Conservation (phyloP, 2,329 filamentous ascomycete species). For the Aureobasidium sp. region DNA sequence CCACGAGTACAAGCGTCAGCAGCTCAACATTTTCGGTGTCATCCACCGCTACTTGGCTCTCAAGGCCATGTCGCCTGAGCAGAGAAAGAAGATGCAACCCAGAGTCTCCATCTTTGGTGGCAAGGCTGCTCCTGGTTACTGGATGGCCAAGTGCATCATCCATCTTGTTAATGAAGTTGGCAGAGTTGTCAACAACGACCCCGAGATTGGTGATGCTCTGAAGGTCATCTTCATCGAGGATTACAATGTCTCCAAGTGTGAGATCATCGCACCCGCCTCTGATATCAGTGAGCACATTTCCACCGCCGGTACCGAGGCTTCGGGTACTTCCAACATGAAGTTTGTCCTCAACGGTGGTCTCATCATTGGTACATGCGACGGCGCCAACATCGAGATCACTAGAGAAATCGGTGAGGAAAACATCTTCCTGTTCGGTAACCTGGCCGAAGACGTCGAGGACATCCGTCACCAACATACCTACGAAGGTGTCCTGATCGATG, state of each 20-base stretch:
- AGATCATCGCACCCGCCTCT: constrained; percentile 89
- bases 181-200: constrained; percentile 82
- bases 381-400: constrained; percentile 70
- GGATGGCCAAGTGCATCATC: constrained; percentile 99
- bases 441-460: constrained; percentile 94
- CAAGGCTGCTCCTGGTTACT: constrained; percentile 96
- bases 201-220: constrained; percentile 83
- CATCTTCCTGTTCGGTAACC: constrained; percentile 96
- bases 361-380: constrained; percentile 96
- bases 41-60: constrained; percentile 89
- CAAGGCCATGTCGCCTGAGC: constrained; percentile 75
- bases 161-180: constrained; percentile 93
- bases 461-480: constrained; percentile 87
- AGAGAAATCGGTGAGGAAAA: constrained; percentile 75
- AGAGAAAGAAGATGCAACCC: constrained; percentile 78
- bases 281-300: constrained; percentile 99
- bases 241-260: constrained; percentile 99
- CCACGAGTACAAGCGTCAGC: constrained; percentile 85
- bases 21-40: constrained; percentile 93
- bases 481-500: constrained; percentile 68
- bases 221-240: constrained; percentile 98
- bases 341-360: constrained; percentile 96
- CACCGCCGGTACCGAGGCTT: constrained; percentile 85
- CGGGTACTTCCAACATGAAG: constrained; percentile 97
- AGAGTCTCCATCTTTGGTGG: constrained; percentile 95